These are phyloP conservation scores for Isoetes taiwanensis DNA, from an alignment of 75 land plant species.

Conservation along the genomic window DNA sequence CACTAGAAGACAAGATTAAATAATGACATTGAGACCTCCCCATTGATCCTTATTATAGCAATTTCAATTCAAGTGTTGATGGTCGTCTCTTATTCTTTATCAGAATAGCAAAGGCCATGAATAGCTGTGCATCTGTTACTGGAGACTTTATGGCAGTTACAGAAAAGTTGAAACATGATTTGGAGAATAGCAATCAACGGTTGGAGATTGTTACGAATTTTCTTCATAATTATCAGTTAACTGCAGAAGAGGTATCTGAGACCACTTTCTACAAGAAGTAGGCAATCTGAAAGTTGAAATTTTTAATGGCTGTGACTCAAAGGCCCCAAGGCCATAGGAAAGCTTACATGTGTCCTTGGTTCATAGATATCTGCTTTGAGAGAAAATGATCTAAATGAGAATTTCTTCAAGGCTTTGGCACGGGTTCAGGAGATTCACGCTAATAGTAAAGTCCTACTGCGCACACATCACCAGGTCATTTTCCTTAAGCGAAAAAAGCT, in stretches of 20 bases:
- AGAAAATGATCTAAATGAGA: slow-evolving; percentile 79
- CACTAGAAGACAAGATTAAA: too few species aligned
- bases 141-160: slow-evolving; percentile 88
- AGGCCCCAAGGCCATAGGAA: neutral
- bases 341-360: neutral
- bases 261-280: neutral
- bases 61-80: too few species aligned
- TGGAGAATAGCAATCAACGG: slow-evolving; percentile 71
- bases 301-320: neutral
- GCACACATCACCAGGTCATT: slow-evolving; percentile 90
- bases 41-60: too few species aligned
- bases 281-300: neutral
- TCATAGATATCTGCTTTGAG: slow-evolving; percentile 67
- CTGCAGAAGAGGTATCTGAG: slow-evolving; percentile 65
- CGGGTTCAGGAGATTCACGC: slow-evolving; percentile 98
- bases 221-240: slow-evolving; percentile 90
- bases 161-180: slow-evolving; percentile 79
- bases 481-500: too few species aligned
- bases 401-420: slow-evolving; percentile 83
- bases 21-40: too few species aligned
- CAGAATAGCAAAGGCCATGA: slow-evolving; percentile 83
- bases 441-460: slow-evolving; percentile 80
- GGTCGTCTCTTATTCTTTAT: slow-evolving; percentile 1
- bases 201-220: slow-evolving; percentile 84
- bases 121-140: slow-evolving; percentile 57